Conservation (phyloP, 1,284 basidiomycete genomes). For the Ganoderma lingzhi region DNA sequence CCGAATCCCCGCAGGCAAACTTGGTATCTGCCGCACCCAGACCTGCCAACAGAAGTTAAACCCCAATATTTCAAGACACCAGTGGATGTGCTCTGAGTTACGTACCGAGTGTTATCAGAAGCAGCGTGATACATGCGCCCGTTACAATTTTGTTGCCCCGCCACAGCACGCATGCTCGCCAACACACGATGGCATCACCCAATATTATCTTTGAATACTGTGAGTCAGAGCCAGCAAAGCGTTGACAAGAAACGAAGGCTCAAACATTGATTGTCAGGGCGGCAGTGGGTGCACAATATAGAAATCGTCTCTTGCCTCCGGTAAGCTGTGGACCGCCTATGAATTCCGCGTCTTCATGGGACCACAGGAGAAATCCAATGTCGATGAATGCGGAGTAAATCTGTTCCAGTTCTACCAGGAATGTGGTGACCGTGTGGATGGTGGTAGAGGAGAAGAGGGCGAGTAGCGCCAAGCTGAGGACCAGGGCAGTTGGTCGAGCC, state of each 20-base stretch:
- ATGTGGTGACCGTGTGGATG: background rate
- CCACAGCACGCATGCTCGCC: slow-evolving; percentile 7
- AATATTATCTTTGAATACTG: background rate
- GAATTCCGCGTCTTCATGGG: too few species aligned
- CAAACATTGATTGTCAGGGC: background rate
- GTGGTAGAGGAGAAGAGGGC: background rate
- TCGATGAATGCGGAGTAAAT: background rate
- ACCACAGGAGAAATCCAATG: too few species aligned
- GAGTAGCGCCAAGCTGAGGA: background rate
- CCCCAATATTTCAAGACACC: background rate
- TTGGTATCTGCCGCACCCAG: background rate
- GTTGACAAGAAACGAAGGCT: background rate
- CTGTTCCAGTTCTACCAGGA: background rate
- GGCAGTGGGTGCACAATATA: background rate
- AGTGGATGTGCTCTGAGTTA: background rate
- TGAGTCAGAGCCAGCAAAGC: background rate
- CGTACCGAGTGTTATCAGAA: background rate
- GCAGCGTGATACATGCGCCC: background rate
- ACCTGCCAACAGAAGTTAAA: background rate
- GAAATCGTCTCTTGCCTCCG: background rate
- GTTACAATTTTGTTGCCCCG: background rate
- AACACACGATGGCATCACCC: slow-evolving; percentile 9
- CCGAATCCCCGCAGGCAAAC: too few species aligned
- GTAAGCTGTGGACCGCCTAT: too few species aligned
- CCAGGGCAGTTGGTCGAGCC: background rate